Evolutionary conservation across 2,329 filamentous ascomycete species (phyloP).

Genomic region (Aureobasidium melanogenum): DNA sequence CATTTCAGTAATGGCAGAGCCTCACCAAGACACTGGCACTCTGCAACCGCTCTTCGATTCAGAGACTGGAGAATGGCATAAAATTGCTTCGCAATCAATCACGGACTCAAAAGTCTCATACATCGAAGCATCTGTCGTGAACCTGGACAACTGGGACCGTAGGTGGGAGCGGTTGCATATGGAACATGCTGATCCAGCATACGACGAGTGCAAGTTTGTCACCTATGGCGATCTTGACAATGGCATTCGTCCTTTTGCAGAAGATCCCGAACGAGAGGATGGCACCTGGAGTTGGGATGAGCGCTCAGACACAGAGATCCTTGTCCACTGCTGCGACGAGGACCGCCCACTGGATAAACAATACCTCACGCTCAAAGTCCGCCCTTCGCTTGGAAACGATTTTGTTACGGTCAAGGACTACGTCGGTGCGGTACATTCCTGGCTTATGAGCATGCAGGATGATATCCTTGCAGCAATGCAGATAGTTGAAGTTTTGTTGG

Average conservation of each 20-base stretch:
- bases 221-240: background rate
- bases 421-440: background rate
- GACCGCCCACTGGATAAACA: background rate
- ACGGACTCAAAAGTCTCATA: background rate
- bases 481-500: too few species aligned
- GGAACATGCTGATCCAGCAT: background rate
- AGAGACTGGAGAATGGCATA: background rate
- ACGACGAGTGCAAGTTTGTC: background rate
- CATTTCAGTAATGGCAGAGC: background rate
- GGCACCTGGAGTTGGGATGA: background rate
- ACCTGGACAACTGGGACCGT: background rate
- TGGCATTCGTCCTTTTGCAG: background rate
- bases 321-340: background rate
- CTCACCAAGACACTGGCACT: background rate
- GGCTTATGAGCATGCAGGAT: constrained; percentile 1
- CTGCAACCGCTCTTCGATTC: background rate
- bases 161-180: background rate
- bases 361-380: background rate
- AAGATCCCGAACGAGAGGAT: background rate
- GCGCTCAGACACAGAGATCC: background rate
- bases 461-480: constrained; percentile 1
- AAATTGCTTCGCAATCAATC: background rate
- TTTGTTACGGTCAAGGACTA: background rate
- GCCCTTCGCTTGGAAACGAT: background rate
- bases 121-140: background rate